Evolutionary conservation across 257 asterid species (phyloP).

Genomic region (Penstemon newberryi): DNA sequence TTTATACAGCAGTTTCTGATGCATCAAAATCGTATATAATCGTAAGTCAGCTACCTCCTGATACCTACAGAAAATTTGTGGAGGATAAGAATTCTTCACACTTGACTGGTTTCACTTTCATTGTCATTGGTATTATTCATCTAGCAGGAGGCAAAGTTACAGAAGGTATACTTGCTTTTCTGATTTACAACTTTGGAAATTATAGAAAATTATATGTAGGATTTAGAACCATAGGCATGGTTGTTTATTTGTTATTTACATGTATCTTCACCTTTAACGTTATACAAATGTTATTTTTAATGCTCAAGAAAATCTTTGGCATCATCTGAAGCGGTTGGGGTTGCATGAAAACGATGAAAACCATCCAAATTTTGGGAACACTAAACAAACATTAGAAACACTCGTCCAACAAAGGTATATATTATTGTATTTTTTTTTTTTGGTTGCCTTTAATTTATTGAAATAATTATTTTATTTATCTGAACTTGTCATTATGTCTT

Average conservation of each 20-base stretch:
- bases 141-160: conserved; percentile 75
- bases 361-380: conserved; percentile 63
- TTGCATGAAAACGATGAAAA: conserved; percentile 69
- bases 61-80: conserved; percentile 58
- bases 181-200: not conserved
- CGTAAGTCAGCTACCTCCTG: conserved; percentile 65
- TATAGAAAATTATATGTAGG: not conserved
- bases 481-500: conserved; percentile 12
- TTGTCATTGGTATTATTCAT: conserved; percentile 64
- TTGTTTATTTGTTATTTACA: not conserved
- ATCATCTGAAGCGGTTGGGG: conserved; percentile 83
- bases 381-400: conserved; percentile 61
- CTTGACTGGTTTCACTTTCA: conserved; percentile 69
- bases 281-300: conserved; percentile 10
- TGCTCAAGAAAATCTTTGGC: conserved; percentile 78
- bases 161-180: conserved; percentile 59
- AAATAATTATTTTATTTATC: not conserved
- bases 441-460: conserved; percentile 13
- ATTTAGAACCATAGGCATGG: not conserved
- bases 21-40: conserved; percentile 68
- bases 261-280: not conserved
- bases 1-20: conserved; percentile 57
- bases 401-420: conserved; percentile 86
- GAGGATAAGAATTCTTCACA: conserved; percentile 60
- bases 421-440: conserved; percentile 10